Evolutionary conservation across 306 rosid species (phyloP), one percentile per base, ranked within the genome.

Genomic region (Acacia crassicarpa): DNA sequence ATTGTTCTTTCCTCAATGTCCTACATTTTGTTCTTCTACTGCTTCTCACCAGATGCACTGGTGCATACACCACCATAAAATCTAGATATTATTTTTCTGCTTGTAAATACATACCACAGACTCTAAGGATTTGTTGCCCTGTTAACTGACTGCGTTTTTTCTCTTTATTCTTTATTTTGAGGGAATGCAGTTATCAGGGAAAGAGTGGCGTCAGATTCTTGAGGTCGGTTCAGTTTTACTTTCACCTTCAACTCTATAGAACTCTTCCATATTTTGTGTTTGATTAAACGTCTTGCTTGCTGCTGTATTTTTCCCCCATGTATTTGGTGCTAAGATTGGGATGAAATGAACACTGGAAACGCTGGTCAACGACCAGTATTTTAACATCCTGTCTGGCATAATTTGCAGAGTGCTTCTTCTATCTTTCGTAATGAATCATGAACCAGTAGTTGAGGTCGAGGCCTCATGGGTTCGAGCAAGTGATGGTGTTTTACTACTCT

Each of bases 121-220:
- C 35, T 75, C 8, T 33, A 19, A 30, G 45, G 17, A 54, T 27
- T 74, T 65, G 59, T 25, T 56, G 45, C 80, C 79, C 69, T 76
- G 65, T 68, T 82, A 71, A 75, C 75, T 80, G 67, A 83, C 83
- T 23, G 65, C 66, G 63, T 61, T 65, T 59, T 74, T 17, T 4
- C 33, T 23, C 33, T 58, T 84, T 83, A 30, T 81, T 43, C 62
- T 33, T 23, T 59, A 11, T 59, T 70, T 19, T 45, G 44, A 51
- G 65, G 70, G 65, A 81, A 45, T 88, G 89, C 98, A 92, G 98
- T 86, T 92, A 83, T 83, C 90, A 3, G 94, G 98, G 81, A 94
- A 89, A 84, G 98, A 92, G 78, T 94, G 98, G 97, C 91, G 97
- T 73, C 95, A 90, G 89, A 90, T 88, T 85, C 95, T 94, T 62